A percentile compares a stretch with the other conserved stretches of the same genome.
These are phyloP conservation scores for Hansenula anomala DNA, from an alignment of 1,139 yeast species.

Conservation along the genomic window DNA sequence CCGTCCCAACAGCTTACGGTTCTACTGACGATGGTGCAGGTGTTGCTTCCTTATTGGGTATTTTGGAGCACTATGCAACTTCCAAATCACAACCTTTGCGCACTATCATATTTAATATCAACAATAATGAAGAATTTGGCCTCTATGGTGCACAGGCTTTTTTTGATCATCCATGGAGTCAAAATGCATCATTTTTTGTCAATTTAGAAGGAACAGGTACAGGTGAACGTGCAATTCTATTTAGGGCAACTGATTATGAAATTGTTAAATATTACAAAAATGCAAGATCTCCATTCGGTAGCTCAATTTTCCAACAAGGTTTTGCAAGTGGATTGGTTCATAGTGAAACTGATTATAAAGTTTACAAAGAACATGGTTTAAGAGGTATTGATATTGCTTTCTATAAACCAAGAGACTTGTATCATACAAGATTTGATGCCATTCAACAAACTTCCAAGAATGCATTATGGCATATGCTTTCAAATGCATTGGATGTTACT, in stretches of 20 bases:
- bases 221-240: constrained; percentile 81
- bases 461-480: constrained; percentile 79
- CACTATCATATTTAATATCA: constrained; percentile 77
- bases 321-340: constrained; percentile 66
- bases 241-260: constrained; percentile 78
- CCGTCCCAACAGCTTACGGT: constrained; percentile 85
- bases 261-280: constrained; percentile 51
- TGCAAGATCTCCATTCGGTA: constrained; percentile 64
- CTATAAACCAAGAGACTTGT: constrained; percentile 71
- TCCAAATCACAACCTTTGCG: constrained; percentile 49
- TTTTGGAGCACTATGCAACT: constrained; percentile 46
- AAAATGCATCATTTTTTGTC: constrained; percentile 58
- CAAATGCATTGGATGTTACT: constrained; percentile 59
- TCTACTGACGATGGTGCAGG: constrained; percentile 95
- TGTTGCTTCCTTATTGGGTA: constrained; percentile 75
- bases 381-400: constrained; percentile 83
- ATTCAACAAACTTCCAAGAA: constrained; percentile 58
- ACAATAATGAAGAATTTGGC: constrained; percentile 90
- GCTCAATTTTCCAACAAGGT: constrained; percentile 78
- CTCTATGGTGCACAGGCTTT: constrained; percentile 79
- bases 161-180: constrained; percentile 70
- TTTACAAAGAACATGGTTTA: constrained; percentile 61
- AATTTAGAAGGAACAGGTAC: constrained; percentile 96
- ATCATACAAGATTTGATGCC: constrained; percentile 75
- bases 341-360: constrained; percentile 83